These are phyloP conservation scores for Collybia nuda DNA, from an alignment of 768 basidiomycete genomes.

Conservation along the genomic window DNA sequence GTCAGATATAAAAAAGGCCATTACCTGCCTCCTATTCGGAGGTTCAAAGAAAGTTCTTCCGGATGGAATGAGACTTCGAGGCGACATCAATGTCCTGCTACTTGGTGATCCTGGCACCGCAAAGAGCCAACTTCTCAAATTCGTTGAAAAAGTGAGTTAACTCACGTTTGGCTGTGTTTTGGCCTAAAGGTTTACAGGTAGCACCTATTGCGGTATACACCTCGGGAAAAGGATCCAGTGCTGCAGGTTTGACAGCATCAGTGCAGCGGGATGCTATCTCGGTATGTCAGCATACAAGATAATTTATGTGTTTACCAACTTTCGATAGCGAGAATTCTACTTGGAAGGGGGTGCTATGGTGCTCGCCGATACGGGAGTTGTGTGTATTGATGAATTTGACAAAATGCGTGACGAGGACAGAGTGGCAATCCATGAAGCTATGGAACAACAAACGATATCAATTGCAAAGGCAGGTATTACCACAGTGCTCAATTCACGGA, in stretches of 20 bases:
- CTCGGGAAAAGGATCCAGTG: slow-evolving; percentile 97
- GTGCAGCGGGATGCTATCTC: slow-evolving; percentile 93
- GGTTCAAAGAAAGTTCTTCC: slow-evolving; percentile 97
- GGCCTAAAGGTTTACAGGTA: slow-evolving; percentile 48
- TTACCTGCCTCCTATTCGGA: slow-evolving; percentile 93
- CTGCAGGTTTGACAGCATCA: slow-evolving; percentile 96
- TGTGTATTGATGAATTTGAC: slow-evolving; percentile 99
- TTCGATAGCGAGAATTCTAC: slow-evolving; percentile 88
- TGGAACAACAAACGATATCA: slow-evolving; percentile 99
- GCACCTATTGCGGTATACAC: slow-evolving; percentile 98
- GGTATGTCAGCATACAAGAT: slow-evolving; percentile 43
- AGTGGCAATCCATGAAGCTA: slow-evolving; percentile 98
- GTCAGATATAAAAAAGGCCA: slow-evolving; percentile 96
- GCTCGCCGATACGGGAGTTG: slow-evolving; percentile 95
- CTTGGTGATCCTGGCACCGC: slow-evolving; percentile 99
- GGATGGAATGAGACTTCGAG: slow-evolving; percentile 94
- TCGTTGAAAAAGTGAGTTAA: slow-evolving; percentile 83
- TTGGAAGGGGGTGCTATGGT: slow-evolving; percentile 99
- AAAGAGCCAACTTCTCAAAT: slow-evolving; percentile 96
- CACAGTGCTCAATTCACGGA: slow-evolving; percentile 93
- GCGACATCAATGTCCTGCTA: slow-evolving; percentile 96
- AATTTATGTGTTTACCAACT: slow-evolving; percentile 3
- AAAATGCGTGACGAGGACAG: slow-evolving; percentile 99
- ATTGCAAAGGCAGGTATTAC: slow-evolving; percentile 99
- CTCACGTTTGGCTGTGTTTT: neutral